Evolutionary conservation across 345 rosid genomes (phyloP).

Genomic region (Bruguiera gymnorhiza): DNA sequence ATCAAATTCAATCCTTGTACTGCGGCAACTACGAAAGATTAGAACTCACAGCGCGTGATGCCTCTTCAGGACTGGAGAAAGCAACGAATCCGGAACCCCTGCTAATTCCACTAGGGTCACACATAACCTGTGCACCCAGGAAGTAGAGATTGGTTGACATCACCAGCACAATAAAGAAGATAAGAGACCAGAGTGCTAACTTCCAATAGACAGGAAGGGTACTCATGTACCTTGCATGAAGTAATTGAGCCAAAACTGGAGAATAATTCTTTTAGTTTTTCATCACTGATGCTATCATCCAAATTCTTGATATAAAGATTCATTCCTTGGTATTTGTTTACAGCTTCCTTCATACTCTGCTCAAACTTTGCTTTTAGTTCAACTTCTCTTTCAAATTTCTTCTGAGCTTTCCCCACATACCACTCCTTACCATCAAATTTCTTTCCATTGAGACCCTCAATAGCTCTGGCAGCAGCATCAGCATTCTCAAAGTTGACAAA

Average conservation of each 20-base stretch:
- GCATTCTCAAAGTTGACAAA: constrained; percentile 29
- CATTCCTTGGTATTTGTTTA: constrained; percentile 16
- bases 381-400: constrained; percentile 22
- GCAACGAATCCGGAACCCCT: constrained; percentile 31
- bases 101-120: constrained; percentile 21
- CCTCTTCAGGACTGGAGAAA: constrained; percentile 23
- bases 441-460: constrained; percentile 24
- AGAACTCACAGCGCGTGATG: constrained; percentile 19
- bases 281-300: constrained; percentile 22
- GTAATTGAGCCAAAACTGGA: constrained; percentile 23
- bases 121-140: constrained; percentile 15
- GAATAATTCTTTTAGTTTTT: constrained; percentile 24
- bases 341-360: constrained; percentile 19
- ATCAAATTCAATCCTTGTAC: too few species aligned
- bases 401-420: constrained; percentile 31
- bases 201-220: neutral
- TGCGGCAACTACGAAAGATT: neutral
- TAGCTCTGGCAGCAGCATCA: constrained; percentile 25
- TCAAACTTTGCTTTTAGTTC: constrained; percentile 20
- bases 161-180: neutral
- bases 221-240: constrained; percentile 23
- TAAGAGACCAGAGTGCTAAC: neutral
- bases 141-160: neutral
- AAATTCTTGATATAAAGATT: constrained; percentile 27
- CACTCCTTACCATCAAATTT: constrained; percentile 20